phyloP scores from a whole-genome alignment of 2,329 filamentous ascomycete species.

The Dendrostoma leiphaemia region DNA sequence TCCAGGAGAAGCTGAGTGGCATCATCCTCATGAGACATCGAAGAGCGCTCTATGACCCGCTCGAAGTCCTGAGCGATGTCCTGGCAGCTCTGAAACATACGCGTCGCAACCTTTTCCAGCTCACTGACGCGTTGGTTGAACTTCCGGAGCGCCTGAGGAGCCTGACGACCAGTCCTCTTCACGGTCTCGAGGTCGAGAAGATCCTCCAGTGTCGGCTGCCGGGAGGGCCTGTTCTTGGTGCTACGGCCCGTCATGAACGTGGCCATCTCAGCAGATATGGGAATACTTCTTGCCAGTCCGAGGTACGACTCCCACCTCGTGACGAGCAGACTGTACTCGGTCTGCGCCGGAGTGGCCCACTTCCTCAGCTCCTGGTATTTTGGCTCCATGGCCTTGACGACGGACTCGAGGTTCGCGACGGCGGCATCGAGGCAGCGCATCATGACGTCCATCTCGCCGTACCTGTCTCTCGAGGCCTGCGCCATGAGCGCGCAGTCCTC shows the following conservation, averaged over 20 bases:
- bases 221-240: slow-evolving; percentile 39
- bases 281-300: slow-evolving; percentile 60
- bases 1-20: slow-evolving; percentile 72
- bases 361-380: slow-evolving; percentile 69
- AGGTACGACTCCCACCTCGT: slow-evolving; percentile 68
- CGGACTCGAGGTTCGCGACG: slow-evolving; percentile 77
- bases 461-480: slow-evolving; percentile 59
- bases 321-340: slow-evolving; percentile 64
- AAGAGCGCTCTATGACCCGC: slow-evolving; percentile 52
- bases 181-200: slow-evolving; percentile 74
- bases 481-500: slow-evolving; percentile 68
- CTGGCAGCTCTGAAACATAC: slow-evolving; percentile 61
- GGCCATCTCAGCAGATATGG: slow-evolving; percentile 65
- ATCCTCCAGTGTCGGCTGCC: slow-evolving; percentile 64
- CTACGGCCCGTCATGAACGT: slow-evolving; percentile 59
- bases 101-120: slow-evolving; percentile 58
- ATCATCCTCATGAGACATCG: slow-evolving; percentile 59
- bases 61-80: slow-evolving; percentile 63
- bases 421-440: slow-evolving; percentile 80
- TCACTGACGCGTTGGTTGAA: slow-evolving; percentile 60
- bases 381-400: slow-evolving; percentile 68
- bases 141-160: slow-evolving; percentile 54
- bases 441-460: slow-evolving; percentile 73
- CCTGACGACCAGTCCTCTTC: slow-evolving; percentile 67
- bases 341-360: slow-evolving; percentile 66